Base-by-base conservation (phyloP, 106 monocot species). In the Amphibolis antarctica region DNA sequence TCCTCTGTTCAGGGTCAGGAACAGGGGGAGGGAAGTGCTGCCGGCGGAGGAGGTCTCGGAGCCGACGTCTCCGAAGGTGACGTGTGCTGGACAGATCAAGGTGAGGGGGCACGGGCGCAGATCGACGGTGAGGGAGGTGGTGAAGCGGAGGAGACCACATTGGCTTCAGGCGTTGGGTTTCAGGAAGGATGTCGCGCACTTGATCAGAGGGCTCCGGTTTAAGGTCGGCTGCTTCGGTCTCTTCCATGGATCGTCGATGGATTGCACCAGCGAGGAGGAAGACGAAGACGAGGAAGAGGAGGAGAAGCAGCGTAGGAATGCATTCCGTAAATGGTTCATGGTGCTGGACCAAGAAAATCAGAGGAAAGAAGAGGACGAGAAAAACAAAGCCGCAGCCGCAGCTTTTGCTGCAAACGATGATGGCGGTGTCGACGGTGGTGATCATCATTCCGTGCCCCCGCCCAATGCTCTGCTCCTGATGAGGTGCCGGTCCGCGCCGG, bases 11-110 rank as follows among this genome's bases (percentile, higher is more conserved):
- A 75, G 43, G 26, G 44, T 64, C 10, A 77, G 68, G 52, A n/a
- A 7, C 49, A 24, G 45, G 18, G 30, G 52, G 25, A 55, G 60
- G 4, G 75, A 49, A 12, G 20, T n/a, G 45, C 42, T 12, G 30
- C 30, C 53, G 52, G 9, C 52, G 44, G 1, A 22, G 25, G 21
- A 26, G 22, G 1, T 3, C 11, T 26, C 24, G 43, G 91, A 92
- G 63, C 92, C 92, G 10, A 82, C 88, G 11, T 92, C 92, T 1
- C 92, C 92, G 36, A 88, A 79, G 66, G 88, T 92, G 53, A 92
- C 88, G 11, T 92, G 92, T 60, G 81, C 84, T 10, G 92, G 92
- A 0, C 92, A 92, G 71, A 92, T 92, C 75, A 87, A 85, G 55
- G 85, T 85, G 28, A 58, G 67, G 28, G 42, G 58, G 55, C 46